These are phyloP conservation scores for Phytophthora litchii DNA, from an alignment of 352 stramenopile species.

Conservation along the genomic window DNA sequence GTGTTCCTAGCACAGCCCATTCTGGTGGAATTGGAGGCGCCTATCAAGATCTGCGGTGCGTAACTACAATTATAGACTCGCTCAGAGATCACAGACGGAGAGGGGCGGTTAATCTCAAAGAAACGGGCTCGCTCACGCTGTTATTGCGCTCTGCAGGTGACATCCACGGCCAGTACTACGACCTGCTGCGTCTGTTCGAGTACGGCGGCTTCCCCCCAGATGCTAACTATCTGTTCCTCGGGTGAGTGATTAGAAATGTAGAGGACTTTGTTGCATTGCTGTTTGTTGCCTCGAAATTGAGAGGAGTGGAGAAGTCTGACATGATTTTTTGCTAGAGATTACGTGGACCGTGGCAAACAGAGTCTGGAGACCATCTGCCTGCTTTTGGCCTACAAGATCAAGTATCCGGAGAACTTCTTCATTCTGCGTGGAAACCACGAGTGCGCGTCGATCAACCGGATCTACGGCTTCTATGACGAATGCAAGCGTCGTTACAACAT, in stretches of 20 bases:
- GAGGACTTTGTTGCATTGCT: neutral
- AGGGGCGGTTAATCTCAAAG: neutral
- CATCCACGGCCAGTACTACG: conserved; percentile 98
- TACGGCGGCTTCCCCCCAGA: conserved; percentile 91
- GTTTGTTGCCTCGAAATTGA: neutral
- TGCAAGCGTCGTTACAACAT: conserved; percentile 95
- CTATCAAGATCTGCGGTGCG: conserved; percentile 97
- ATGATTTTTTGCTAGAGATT: conserved; percentile 89
- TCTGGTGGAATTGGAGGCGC: conserved; percentile 98
- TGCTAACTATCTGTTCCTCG: conserved; percentile 73
- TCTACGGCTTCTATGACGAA: conserved; percentile 99
- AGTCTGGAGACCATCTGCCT: conserved; percentile 98
- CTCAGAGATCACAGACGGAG: neutral
- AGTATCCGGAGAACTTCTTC: conserved; percentile 98
- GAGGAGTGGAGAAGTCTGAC: conserved; percentile 63
- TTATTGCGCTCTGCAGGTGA: conserved; percentile 73
- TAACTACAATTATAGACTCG: neutral
- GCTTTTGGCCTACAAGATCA: conserved; percentile 98
- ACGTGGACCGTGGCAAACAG: conserved; percentile 95
- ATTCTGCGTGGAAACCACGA: conserved; percentile 99
- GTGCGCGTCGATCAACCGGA: conserved; percentile 98
- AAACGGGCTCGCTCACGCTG: conserved; percentile 14
- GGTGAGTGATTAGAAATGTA: conserved; percentile 15
- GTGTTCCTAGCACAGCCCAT: conserved; percentile 99
- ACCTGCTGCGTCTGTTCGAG: conserved; percentile 98